A percentile compares a stretch with the other conserved stretches of the same genome.
phyloP scores from a whole-genome alignment of 306 rosid species.

The Quillaja saponaria region DNA sequence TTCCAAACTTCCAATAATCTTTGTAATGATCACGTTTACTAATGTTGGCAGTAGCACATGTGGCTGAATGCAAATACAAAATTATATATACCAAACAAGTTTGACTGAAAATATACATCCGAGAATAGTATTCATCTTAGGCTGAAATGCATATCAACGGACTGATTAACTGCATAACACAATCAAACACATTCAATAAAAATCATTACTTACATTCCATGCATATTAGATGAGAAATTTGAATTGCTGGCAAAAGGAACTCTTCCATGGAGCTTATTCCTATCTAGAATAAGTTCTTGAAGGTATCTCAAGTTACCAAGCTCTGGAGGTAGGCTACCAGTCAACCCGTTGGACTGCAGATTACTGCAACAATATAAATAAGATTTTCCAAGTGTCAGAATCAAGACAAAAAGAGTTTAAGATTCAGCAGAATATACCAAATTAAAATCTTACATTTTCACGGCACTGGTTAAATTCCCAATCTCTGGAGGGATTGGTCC shows the following conservation, averaged over 20 bases:
- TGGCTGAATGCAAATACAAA: too few species aligned
- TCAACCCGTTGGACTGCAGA: conserved; percentile 77
- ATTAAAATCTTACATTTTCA: conserved; percentile 64
- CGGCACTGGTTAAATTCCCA: conserved; percentile 57
- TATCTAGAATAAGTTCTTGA: conserved; percentile 74
- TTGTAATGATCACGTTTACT: too few species aligned
- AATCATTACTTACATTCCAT: conserved; percentile 62
- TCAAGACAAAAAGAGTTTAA: conserved; percentile 11
- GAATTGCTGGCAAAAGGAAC: conserved; percentile 58
- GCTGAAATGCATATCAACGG: too few species aligned
- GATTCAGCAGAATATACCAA: conserved; percentile 16
- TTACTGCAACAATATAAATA: conserved; percentile 56
- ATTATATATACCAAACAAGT: too few species aligned
- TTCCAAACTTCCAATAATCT: too few species aligned
- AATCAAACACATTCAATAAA: background rate
- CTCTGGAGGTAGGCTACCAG: conserved; percentile 67
- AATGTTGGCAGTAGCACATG: too few species aligned
- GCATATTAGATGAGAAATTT: conserved; percentile 36
- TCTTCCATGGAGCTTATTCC: conserved; percentile 84
- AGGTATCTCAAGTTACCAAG: conserved; percentile 76
- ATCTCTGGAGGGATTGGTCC: conserved; percentile 89
- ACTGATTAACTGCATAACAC: too few species aligned
- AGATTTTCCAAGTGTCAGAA: conserved; percentile 25
- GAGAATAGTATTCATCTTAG: too few species aligned
- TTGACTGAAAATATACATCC: too few species aligned